Conservation (phyloP, 2,329 filamentous ascomycete species). For the Harringtonia aguacate region DNA sequence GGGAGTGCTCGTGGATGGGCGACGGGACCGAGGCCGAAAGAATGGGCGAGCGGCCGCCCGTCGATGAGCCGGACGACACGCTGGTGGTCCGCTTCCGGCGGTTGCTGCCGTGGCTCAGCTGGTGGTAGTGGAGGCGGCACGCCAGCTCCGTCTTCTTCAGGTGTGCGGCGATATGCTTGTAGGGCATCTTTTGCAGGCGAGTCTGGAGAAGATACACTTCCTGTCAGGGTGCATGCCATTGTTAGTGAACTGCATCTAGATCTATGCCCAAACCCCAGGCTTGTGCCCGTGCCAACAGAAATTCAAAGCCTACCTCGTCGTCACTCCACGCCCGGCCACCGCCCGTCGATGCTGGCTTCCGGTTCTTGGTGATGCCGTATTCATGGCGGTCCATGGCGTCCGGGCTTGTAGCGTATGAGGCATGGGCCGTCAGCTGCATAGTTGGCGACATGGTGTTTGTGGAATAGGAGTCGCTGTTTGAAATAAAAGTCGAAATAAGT, state of each 20-base stretch:
- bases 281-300: neutral
- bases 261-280: neutral
- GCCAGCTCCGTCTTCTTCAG: conserved; percentile 82
- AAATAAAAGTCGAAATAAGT: no score
- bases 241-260: conserved; percentile 66
- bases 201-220: conserved; percentile 78
- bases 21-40: conserved; percentile 36
- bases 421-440: conserved; percentile 32
- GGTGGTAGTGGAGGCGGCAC: conserved; percentile 79
- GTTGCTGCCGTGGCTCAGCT: conserved; percentile 72
- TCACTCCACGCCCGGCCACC: conserved; percentile 77
- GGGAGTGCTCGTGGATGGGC: conserved; percentile 36
- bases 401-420: conserved; percentile 37
- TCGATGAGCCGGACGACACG: conserved; percentile 53
- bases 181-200: conserved; percentile 78
- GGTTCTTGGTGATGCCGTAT: conserved; percentile 51
- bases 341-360: conserved; percentile 59
- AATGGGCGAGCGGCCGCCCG: conserved; percentile 37
- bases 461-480: no score
- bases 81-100: conserved; percentile 68
- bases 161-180: conserved; percentile 79
- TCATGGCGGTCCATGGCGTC: conserved; percentile 48
- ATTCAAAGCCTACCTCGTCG: conserved; percentile 67
- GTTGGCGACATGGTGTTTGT: conserved; percentile 37
- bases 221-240: conserved; percentile 39